phyloP scores from a whole-genome alignment of 345 rosid species.

The Hypericum perforatum region DNA sequence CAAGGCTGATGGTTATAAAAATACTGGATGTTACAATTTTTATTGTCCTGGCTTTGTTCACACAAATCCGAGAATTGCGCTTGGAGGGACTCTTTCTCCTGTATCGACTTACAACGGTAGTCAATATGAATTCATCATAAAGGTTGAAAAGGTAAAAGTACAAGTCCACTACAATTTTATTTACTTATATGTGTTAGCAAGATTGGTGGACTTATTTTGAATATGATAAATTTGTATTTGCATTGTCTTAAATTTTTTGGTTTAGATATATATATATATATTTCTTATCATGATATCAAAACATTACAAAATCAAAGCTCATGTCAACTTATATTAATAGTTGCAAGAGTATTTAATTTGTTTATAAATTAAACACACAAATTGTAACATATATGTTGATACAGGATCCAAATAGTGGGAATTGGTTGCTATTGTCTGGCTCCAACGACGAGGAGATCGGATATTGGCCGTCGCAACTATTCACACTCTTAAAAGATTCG shows the following conservation, averaged over 20 bases:
- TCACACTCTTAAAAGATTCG: conserved; percentile 65
- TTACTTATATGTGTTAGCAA: too few species aligned
- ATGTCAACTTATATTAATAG: too few species aligned
- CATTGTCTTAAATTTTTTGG: too few species aligned
- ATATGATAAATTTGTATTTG: too few species aligned
- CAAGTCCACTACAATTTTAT: too few species aligned
- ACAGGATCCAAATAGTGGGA: conserved; percentile 97
- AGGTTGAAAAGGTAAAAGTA: conserved; percentile 85
- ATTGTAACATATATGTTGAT: too few species aligned
- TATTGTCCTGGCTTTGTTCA: conserved; percentile 92
- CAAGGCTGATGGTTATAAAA: conserved; percentile 87
- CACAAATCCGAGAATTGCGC: conserved; percentile 69
- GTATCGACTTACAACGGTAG: conserved; percentile 72
- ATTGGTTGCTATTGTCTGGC: conserved; percentile 96
- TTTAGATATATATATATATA: too few species aligned
- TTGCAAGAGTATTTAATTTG: too few species aligned
- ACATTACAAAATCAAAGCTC: too few species aligned
- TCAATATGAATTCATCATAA: conserved; percentile 83
- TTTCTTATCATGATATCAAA: too few species aligned
- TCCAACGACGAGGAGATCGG: conserved; percentile 73
- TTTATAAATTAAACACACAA: too few species aligned
- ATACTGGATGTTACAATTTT: conserved; percentile 94
- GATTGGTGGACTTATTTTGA: too few species aligned
- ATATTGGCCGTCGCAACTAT: conserved; percentile 82
- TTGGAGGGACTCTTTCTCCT: conserved; percentile 96